These are phyloP conservation scores for Botrytis medusae DNA, from an alignment of 2,329 filamentous ascomycete genomes.

Conservation along the genomic window DNA sequence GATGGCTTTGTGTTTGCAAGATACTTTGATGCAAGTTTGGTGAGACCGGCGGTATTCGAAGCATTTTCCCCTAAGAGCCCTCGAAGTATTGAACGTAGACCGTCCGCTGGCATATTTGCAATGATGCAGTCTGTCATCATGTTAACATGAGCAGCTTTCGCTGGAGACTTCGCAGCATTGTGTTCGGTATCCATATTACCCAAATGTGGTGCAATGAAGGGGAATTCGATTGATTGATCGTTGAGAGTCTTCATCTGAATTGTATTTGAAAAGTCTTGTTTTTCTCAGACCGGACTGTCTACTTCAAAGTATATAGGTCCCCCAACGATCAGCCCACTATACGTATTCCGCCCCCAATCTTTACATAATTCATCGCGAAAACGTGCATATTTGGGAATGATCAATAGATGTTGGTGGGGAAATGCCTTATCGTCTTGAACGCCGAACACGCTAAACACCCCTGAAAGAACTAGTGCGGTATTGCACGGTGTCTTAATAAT, in stretches of 20 bases:
- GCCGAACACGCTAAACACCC: not conserved
- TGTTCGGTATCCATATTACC: conserved; percentile 3
- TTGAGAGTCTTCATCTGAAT: conserved; percentile 3
- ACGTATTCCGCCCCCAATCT: not conserved
- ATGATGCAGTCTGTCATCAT: conserved; percentile 50
- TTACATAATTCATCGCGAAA: conserved; percentile 9
- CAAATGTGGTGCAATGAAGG: not conserved
- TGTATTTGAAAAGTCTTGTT: not conserved
- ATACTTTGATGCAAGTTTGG: conserved; percentile 38
- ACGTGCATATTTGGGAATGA: not conserved
- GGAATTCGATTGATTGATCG: not conserved
- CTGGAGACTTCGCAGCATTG: conserved; percentile 10
- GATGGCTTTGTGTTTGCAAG: conserved; percentile 32
- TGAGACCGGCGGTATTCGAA: conserved; percentile 40
- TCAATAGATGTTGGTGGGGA: conserved; percentile 9
- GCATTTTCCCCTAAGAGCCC: conserved; percentile 37
- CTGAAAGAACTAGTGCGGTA: not conserved
- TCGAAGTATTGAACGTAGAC: conserved; percentile 43
- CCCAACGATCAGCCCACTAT: not conserved
- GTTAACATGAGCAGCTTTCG: conserved; percentile 45
- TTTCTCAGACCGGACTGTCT: not conserved
- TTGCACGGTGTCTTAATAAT: not conserved
- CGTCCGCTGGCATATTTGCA: conserved; percentile 45
- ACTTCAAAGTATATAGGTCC: not conserved
- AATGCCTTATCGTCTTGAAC: conserved; percentile 5